Base-by-base conservation (phyloP, 139 green algal genomes). In the Spirogloea muscicola region DNA sequence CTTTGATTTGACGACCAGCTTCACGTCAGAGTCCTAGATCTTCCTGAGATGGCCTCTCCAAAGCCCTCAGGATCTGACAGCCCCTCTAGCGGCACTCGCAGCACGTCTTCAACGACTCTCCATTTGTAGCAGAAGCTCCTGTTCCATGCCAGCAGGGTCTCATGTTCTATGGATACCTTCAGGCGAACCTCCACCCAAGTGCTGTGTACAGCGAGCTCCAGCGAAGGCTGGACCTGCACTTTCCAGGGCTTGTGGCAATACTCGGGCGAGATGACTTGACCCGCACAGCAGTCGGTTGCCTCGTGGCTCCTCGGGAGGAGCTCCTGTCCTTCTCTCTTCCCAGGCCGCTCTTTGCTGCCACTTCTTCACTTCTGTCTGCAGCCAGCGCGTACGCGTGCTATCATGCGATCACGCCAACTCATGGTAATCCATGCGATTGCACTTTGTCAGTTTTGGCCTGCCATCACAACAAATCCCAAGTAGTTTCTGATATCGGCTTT, bases 311-410 rank as follows among this genome's bases (percentile, higher is more conserved):
- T 2, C 57, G 57, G 25, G 18, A 38, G n/a, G 25, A 65, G 25
- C 57, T 65, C 29, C 57, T 65, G 33, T 65, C 57, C 57, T 65
- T 65, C 57, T 65, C 57, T 34, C 57, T 65, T 3, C 57, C 57
- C 25, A 31, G 57, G 1, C 57, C 57, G 33, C 25, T 65, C 57
- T 65, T 65, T 16, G 33, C 57, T 9, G 10, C 16, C 57, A 38
- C 33, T 3, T 41, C 57, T 34, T 36, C 3, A 5, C 25, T 38
- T 41, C 57, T 38, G 33, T 65, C 57, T 46, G 33, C 10, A 18
- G 25, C 29, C 33, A 29, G 33, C 57, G 27, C 25, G 33, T 65
- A 31, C 39, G 25, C 25, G 25, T 41, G 25, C 27, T 16, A 29
- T 36, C 57, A 31, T 65, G 25, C 33, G 33, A 27, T 34, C 29